phyloP scores from a whole-genome alignment of 768 basidiomycete species.

The Pisolithus microcarpus region DNA sequence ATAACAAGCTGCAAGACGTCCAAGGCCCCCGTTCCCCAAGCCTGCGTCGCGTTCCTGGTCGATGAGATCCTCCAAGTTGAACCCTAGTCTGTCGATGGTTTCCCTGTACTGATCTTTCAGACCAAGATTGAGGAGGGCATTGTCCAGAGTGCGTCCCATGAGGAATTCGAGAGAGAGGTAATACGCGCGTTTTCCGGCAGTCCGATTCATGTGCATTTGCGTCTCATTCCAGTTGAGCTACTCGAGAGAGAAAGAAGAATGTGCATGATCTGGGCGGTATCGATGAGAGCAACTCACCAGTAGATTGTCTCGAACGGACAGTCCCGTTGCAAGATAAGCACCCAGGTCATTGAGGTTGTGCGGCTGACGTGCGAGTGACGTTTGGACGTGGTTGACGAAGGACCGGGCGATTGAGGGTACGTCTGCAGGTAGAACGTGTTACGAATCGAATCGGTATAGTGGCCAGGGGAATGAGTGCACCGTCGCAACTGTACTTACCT shows the following conservation, averaged over 20 bases:
- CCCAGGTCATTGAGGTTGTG: slow-evolving; percentile 84
- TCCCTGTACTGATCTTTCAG: slow-evolving; percentile 69
- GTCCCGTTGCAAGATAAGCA: slow-evolving; percentile 87
- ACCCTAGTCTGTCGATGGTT: slow-evolving; percentile 73
- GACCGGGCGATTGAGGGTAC: slow-evolving; percentile 60
- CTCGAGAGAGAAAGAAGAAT: neutral
- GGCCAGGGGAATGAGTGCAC: neutral
- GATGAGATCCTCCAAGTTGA: slow-evolving; percentile 81
- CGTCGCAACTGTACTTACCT: slow-evolving; percentile 30
- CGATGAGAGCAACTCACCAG: slow-evolving; percentile 41
- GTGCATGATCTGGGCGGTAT: neutral
- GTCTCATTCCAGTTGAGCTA: slow-evolving; percentile 85
- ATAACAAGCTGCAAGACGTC: slow-evolving; percentile 95
- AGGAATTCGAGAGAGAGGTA: slow-evolving; percentile 94
- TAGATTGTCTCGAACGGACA: slow-evolving; percentile 83
- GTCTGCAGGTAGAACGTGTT: slow-evolving; percentile 33
- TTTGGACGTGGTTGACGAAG: slow-evolving; percentile 78
- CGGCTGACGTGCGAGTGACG: slow-evolving; percentile 83
- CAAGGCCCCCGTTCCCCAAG: slow-evolving; percentile 92
- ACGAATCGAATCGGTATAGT: neutral
- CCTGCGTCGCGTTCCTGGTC: slow-evolving; percentile 90
- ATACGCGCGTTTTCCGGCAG: slow-evolving; percentile 84
- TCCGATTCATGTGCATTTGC: slow-evolving; percentile 68
- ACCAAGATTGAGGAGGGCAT: slow-evolving; percentile 82
- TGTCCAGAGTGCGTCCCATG: slow-evolving; percentile 75